Base-by-base conservation (phyloP, 202 grass and related monocot species). In the Saccharum hybrid region DNA sequence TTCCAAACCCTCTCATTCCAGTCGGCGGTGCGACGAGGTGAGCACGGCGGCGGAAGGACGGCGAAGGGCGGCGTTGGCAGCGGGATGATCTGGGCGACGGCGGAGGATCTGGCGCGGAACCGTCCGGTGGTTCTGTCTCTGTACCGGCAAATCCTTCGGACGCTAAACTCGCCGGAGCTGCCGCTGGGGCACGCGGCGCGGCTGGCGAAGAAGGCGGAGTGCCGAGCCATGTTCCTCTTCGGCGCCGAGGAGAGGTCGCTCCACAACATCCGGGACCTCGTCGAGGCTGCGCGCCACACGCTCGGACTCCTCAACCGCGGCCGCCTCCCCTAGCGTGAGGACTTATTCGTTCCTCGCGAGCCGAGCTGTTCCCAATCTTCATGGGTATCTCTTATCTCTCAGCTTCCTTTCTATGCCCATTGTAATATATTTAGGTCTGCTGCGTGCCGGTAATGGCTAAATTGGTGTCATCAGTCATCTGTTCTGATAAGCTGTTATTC, bases 121-220 rank as follows among this genome's bases (percentile, higher is more conserved):
- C 85, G 82, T 36, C 88, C 81, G n/a, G 70, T 82, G 33, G 93
- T 89, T 36, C 18, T 98, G 66, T 98, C 93, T 11, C 69, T 98
- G 83, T 98, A 98, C 62, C 81, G 89, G 75, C 89, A 92, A 83
- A 94, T 98, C 76, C 86, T 96, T 42, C 88, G 91, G 81, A 60
- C 89, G 48, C 91, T 99, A 16, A 89, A 94, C 87, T 89, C 93
- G 57, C 84, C 87, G 22, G 89, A 81, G 61, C 83, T 94, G 69
- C 86, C 87, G 14, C 76, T 99, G 57, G 89, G 87, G 10, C 82
- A 87, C 76, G 89, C 89, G 10, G 91, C 93, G 43, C 74, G 85
- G 22, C 86, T 96, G 31, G 83, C 88, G 1, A 99, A 96, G 88
- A 99, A 99, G 88, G 89, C 89, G 39, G 89, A 99, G 80, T 92